Conservation (phyloP, 2,329 filamentous ascomycete species). For the Cytospora piceicola region DNA sequence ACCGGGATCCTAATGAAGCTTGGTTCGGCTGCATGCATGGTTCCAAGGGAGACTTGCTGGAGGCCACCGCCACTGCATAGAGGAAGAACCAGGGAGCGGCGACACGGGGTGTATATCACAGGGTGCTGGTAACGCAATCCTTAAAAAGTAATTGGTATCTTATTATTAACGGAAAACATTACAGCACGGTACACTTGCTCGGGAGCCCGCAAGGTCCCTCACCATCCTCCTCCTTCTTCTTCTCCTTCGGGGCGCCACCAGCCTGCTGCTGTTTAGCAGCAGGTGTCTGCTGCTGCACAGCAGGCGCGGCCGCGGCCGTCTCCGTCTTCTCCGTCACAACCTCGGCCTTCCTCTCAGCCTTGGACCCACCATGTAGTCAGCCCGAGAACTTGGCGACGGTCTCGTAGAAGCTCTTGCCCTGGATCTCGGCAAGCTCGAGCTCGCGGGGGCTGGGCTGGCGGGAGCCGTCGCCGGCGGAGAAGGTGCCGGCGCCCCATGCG, state of each 20-base stretch:
- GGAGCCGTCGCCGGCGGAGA: constrained; percentile 77
- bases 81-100: too few relatives aligned
- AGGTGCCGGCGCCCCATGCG: constrained; percentile 94
- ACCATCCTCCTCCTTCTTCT: constrained; percentile 43
- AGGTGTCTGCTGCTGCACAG: constrained; percentile 33
- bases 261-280: too few relatives aligned
- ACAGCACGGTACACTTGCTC: constrained; percentile 72
- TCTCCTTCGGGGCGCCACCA: constrained; percentile 13
- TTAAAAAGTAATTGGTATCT: background rate
- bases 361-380: constrained; percentile 74
- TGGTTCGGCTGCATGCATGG: too few relatives aligned
- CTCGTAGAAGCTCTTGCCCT: constrained; percentile 86
- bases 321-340: constrained; percentile 30
- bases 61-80: too few relatives aligned
- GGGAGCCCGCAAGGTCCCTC: constrained; percentile 78
- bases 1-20: too few relatives aligned
- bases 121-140: background rate
- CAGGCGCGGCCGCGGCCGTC: background rate
- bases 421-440: constrained; percentile 75
- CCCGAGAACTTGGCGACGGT: constrained; percentile 70
- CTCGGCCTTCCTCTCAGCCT: constrained; percentile 34
- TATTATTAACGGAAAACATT: constrained; percentile 33
- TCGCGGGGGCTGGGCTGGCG: constrained; percentile 78
- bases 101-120: too few relatives aligned
- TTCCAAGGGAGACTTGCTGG: too few relatives aligned